Conservation (phyloP, 148 eudicot species). For the Vaccinium vitisidaea region DNA sequence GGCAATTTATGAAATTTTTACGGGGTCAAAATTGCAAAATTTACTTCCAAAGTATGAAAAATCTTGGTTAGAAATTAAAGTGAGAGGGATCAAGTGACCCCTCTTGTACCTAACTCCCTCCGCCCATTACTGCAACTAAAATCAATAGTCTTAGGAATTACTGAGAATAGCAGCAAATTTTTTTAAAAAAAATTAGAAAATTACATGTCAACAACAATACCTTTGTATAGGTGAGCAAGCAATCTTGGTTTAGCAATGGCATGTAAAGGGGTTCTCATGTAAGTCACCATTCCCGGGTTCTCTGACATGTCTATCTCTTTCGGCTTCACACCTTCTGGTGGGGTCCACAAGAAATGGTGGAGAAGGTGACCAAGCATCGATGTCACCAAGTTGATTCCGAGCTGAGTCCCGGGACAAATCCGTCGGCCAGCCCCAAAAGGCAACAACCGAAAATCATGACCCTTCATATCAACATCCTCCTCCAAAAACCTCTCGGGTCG, state of each 20-base stretch:
- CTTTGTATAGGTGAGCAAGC: constrained; percentile 56
- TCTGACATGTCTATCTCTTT: constrained; percentile 31
- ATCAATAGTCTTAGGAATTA: not conserved
- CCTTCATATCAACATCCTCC: constrained; percentile 78
- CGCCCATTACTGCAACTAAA: too few relatives aligned
- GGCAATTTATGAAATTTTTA: too few relatives aligned
- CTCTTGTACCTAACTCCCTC: too few relatives aligned
- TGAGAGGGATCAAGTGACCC: too few relatives aligned
- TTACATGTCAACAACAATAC: constrained; percentile 24
- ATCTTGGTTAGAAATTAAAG: too few relatives aligned
- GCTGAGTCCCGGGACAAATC: constrained; percentile 75
- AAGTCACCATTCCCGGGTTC: constrained; percentile 69
- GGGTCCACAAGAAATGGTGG: constrained; percentile 72
- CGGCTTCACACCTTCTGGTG: constrained; percentile 46
- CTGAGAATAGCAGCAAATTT: not conserved
- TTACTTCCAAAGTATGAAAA: too few relatives aligned
- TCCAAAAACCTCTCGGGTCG: constrained; percentile 71
- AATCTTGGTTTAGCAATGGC: constrained; percentile 64
- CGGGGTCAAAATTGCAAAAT: too few relatives aligned
- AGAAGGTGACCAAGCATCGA: constrained; percentile 76
- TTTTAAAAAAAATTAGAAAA: not conserved
- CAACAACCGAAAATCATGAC: constrained; percentile 62
- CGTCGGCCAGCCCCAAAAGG: constrained; percentile 86
- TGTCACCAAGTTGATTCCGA: constrained; percentile 69
- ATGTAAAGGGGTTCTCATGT: constrained; percentile 64